These are phyloP conservation scores for Penicillium nucicola DNA, from an alignment of 495 filamentous ascomycete genomes.

Conservation along the genomic window DNA sequence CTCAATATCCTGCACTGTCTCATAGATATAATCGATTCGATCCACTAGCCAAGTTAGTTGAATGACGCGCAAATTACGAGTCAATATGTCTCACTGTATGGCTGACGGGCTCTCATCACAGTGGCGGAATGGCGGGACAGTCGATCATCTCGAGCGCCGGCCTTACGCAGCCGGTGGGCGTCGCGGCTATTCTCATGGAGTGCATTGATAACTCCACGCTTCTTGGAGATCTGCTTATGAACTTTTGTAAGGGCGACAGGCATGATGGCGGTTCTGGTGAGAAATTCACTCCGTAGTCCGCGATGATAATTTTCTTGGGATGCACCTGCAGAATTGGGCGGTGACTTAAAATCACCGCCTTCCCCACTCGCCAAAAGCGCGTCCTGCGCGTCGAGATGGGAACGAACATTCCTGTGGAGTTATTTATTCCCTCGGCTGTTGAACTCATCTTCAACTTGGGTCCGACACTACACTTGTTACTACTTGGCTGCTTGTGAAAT, in stretches of 20 bases:
- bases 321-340: conserved; percentile 21
- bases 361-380: conserved; percentile 19
- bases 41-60: conserved; percentile 51
- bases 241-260: conserved; percentile 67
- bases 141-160: conserved; percentile 71
- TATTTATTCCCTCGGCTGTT: conserved; percentile 22
- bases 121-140: conserved; percentile 61
- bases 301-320: conserved; percentile 23
- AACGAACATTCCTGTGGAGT: conserved; percentile 29
- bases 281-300: not conserved
- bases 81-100: conserved; percentile 51
- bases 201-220: conserved; percentile 59
- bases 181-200: conserved; percentile 85
- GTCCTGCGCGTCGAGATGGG: conserved; percentile 27
- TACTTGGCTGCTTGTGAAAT: conserved; percentile 2
- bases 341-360: conserved; percentile 21
- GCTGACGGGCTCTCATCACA: conserved; percentile 63
- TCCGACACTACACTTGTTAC: conserved; percentile 1
- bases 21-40: conserved; percentile 68
- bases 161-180: conserved; percentile 68
- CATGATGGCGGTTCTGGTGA: conserved; percentile 46
- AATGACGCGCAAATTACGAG: not conserved
- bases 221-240: conserved; percentile 79
- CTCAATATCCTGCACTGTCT: conserved; percentile 51
- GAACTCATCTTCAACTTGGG: not conserved